Base-by-base conservation (phyloP, 371 early-diverging fungal genomes). In the Mycotypha africana region DNA sequence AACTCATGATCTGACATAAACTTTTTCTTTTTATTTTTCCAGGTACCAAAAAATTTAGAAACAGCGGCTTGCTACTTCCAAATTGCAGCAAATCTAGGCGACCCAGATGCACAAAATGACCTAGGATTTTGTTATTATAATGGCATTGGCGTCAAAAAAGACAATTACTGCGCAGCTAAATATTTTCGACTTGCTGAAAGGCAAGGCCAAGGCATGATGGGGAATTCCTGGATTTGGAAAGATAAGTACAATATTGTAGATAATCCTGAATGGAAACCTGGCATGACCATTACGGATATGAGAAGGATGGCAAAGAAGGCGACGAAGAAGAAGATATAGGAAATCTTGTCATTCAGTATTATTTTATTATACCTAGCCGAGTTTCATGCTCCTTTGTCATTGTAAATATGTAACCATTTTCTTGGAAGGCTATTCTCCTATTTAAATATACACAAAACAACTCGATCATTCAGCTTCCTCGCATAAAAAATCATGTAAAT, bases 151-250 rank as follows among this genome's bases (percentile, higher is more conserved):
- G 86, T 91, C 21, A 91, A 89, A 65, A 79, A 84, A 53, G 87
- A 92, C 55, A 78, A 86, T 42, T 73, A 57, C 44, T 76, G 68
- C 42, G 88, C 96, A 2, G 93, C 94, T 0, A 82, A 86, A 47
- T 93, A 88, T 62, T 93, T 86, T 49, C 79, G 94, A 17, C 53
- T 85, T 50, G 96, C 96, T 1, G 81, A 88, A 47, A 76, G 69
- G 21, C 87, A 89, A 58, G 95, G 94, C 2, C 62, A 79, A 12
- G 80, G 85, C 31, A 75, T 87, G 17, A 85, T 94, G 25, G 87
- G 88, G n/a, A 92, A 92, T 58, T 90, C 91, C 17, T 95, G 96
- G 96, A 92, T 95, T 23, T 91, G 83, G 70, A 95, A 94, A 58
- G 76, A 85, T 25, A 94, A 95, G 56, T 89, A 89, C 26, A 38